Percentiles rank a stretch among this genome's conserved stretches.
These are phyloP conservation scores for Lichenothelia convexa DNA, from an alignment of 495 filamentous ascomycete species.

Conservation along the genomic window DNA sequence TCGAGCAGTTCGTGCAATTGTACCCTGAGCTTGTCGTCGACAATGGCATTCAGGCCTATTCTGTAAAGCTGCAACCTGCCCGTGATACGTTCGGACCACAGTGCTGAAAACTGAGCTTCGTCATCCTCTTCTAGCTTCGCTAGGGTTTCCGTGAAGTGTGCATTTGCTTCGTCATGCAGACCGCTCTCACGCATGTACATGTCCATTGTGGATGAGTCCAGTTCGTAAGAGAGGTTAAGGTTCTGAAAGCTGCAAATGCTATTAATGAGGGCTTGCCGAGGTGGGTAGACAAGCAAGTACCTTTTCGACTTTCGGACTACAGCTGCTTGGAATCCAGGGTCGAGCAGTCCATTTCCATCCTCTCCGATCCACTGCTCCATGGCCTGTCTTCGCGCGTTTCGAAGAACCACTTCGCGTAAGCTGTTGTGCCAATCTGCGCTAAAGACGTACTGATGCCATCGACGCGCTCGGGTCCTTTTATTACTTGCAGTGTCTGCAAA, in stretches of 20 bases:
- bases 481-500: too few relatives aligned
- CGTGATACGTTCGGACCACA: constrained; percentile 10
- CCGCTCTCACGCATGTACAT: too few relatives aligned
- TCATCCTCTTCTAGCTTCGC: neutral
- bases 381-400: too few relatives aligned
- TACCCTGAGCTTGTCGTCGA: constrained; percentile 9
- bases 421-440: too few relatives aligned
- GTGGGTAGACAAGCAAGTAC: neutral
- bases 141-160: neutral
- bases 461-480: too few relatives aligned
- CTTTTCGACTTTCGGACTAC: neutral
- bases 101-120: constrained; percentile 4
- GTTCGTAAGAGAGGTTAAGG: neutral
- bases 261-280: neutral
- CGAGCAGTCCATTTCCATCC: too few relatives aligned
- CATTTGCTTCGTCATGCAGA: neutral
- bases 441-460: too few relatives aligned
- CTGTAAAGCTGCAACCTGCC: constrained; percentile 5
- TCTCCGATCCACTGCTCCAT: too few relatives aligned
- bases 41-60: constrained; percentile 5
- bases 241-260: neutral
- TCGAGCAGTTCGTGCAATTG: constrained; percentile 9
- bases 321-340: neutral
- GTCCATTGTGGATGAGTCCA: neutral
- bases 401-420: too few relatives aligned